Percentiles rank a stretch among this genome's conserved stretches.
These are phyloP conservation scores for Talaromyces nanjingensis DNA, from an alignment of 495 filamentous ascomycete species.

Conservation along the genomic window DNA sequence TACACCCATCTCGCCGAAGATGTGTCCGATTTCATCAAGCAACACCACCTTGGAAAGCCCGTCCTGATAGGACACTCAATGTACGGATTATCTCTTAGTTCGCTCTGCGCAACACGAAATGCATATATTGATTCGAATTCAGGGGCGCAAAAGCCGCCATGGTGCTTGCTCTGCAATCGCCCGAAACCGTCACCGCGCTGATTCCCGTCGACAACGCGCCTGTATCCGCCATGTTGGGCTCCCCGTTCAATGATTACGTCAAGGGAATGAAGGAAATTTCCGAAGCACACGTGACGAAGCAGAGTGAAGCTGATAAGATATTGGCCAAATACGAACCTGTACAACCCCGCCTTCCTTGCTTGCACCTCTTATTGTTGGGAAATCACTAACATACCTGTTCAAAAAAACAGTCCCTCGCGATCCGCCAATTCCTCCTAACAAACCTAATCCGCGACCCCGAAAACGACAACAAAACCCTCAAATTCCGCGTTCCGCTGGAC, in stretches of 20 bases:
- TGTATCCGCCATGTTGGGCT: slow-evolving; percentile 63
- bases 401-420: slow-evolving; percentile 47
- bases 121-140: background rate
- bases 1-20: slow-evolving; percentile 85
- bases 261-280: slow-evolving; percentile 82
- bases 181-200: slow-evolving; percentile 57
- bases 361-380: slow-evolving; percentile 4
- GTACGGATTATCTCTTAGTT: slow-evolving; percentile 36
- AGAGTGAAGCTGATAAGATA: slow-evolving; percentile 74
- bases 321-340: slow-evolving; percentile 69
- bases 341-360: slow-evolving; percentile 4
- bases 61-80: slow-evolving; percentile 94
- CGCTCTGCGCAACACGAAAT: background rate
- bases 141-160: slow-evolving; percentile 96
- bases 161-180: slow-evolving; percentile 68
- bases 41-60: slow-evolving; percentile 60
- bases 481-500: slow-evolving; percentile 55
- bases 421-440: slow-evolving; percentile 91
- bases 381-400: background rate
- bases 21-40: slow-evolving; percentile 69
- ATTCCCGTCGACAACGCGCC: slow-evolving; percentile 93
- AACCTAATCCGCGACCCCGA: slow-evolving; percentile 60
- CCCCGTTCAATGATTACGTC: slow-evolving; percentile 74
- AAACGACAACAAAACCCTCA: slow-evolving; percentile 22
- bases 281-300: slow-evolving; percentile 46